A percentile compares a stretch with the other conserved stretches of the same genome.
These are phyloP conservation scores for Oehlia diaphana DNA, from an alignment of 192 early-diverging fungal species.

Conservation along the genomic window DNA sequence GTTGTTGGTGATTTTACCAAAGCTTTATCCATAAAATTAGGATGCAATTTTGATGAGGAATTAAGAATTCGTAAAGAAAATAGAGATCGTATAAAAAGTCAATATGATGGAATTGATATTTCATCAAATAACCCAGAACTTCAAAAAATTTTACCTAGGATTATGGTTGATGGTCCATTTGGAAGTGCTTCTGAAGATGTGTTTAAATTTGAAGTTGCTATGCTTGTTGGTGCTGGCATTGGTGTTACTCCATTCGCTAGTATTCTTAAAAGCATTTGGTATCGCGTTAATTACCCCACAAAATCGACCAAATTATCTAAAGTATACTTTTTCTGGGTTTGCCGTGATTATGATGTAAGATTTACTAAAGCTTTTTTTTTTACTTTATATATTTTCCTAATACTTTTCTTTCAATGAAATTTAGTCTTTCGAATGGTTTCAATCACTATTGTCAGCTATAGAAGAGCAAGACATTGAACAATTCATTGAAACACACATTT, in stretches of 20 bases:
- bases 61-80: conserved; percentile 36
- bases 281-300: conserved; percentile 57
- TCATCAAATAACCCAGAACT: conserved; percentile 26
- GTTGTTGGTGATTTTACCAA: conserved; percentile 74
- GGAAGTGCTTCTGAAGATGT: conserved; percentile 70
- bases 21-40: conserved; percentile 58
- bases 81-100: conserved; percentile 33
- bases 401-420: background rate
- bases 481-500: conserved; percentile 67
- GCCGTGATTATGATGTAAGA: conserved; percentile 58
- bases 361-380: background rate
- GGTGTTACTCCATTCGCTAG: conserved; percentile 81
- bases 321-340: conserved; percentile 80
- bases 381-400: background rate
- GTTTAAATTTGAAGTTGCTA: conserved; percentile 69
- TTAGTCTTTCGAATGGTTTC: conserved; percentile 78
- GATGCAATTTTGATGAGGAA: conserved; percentile 54
- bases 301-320: conserved; percentile 57
- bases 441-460: conserved; percentile 66
- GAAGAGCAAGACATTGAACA: conserved; percentile 59
- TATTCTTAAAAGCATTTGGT: conserved; percentile 74
- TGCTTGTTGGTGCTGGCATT: conserved; percentile 78
- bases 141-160: conserved; percentile 45
- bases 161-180: conserved; percentile 75
- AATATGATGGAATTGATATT: conserved; percentile 18